Base-by-base conservation (phyloP, 129 eudicot genomes). In the Arctium lappa region DNA sequence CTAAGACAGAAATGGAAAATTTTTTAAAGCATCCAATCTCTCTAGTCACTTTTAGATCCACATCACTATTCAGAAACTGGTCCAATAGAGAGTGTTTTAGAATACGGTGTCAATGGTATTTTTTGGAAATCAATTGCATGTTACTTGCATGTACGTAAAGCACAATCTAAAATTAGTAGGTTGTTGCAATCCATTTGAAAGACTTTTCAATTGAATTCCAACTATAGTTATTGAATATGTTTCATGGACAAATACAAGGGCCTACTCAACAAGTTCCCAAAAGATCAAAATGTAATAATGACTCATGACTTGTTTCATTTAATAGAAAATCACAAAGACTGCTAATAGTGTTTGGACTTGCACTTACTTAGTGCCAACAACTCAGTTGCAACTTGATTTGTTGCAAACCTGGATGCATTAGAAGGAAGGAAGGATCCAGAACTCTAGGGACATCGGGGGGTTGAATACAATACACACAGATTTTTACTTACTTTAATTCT, bases 121-220 rank as follows among this genome's bases (percentile, higher is more conserved):
- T 66, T 27, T 2, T 10, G 9, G 4, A 31, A 3, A 74, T 29
- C 15, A 11, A 48, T 48, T 80, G 50, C 18, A 69, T 80, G 74
- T 4, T 36, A 36, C 39, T 83, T 22, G 27, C 27, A 22, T 22
- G 27, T 22, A 22, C 27, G 27, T 22, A 22, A 22, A 22, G 27
- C 27, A 22, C 27, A 22, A 22, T 22, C 27, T 22, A 22, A 22
- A 22, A 22, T 22, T 65, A 94, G 85, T 72, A 94, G 86, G 82
- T 86, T 89, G 86, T 79, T 87, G 84, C 85, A 32, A 81, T 70
- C 97, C 94, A 31, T 87, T 89, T 63, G 79, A 84, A 79, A 86
- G 87, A 37, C 40, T 85, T 79, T 80, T 92, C 66, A 77, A 81
- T 80, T 94, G 97, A 86, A 94, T 88, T 74, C 97, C 98, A 84